Evolutionary conservation across 2,329 filamentous ascomycete species (phyloP), one percentile per base, ranked within the genome.

Genomic region (Aspergillus fumigatus): DNA sequence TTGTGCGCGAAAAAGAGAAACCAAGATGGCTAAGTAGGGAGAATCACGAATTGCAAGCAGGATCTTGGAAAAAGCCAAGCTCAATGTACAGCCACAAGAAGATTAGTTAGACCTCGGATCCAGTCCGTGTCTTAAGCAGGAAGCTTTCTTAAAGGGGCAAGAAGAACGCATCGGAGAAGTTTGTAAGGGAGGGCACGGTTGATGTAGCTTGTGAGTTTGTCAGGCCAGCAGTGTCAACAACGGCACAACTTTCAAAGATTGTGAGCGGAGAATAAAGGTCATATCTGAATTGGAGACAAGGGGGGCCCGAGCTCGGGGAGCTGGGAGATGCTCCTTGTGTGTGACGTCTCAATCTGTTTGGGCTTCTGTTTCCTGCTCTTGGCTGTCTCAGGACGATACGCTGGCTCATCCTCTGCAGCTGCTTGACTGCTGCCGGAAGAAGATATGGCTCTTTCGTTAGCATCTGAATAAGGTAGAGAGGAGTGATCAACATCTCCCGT

Each of bases 341-440:
- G 73, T 10, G 60, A 38, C 7, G 67, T 66, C 38, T 74, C 68
- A 21, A 74, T 73, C 25, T 72, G 70, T 50, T 65, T 68, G 2
- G 71, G 71, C 29, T 62, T 68, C 26, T 67, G 62, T 57, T 71
- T 73, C 52, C 66, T 63, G 32, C 60, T 57, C 43, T 68, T 68
- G 17, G 68, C 63, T 10, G 71, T 69, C 29, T 65, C 60, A 5
- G 73, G 71, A 40, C 68, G 71, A 50, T 64, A 61, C 21, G 60
- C 55, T 49, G 69, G 58, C 52, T 71, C 61, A 52, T 73, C 65
- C 59, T 68, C 52, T 76, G 80, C 61, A 45, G 79, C 64, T 48
- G 78, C 78, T 63, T 84, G 83, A 71, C 79, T 82, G 62, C 85
- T 88, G 60, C 85, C 86, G 9, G 87, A 87, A 4, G 87, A 88